phyloP scores from a whole-genome alignment of 805 yeast genomes.

The Ogataea haglerorum region DNA sequence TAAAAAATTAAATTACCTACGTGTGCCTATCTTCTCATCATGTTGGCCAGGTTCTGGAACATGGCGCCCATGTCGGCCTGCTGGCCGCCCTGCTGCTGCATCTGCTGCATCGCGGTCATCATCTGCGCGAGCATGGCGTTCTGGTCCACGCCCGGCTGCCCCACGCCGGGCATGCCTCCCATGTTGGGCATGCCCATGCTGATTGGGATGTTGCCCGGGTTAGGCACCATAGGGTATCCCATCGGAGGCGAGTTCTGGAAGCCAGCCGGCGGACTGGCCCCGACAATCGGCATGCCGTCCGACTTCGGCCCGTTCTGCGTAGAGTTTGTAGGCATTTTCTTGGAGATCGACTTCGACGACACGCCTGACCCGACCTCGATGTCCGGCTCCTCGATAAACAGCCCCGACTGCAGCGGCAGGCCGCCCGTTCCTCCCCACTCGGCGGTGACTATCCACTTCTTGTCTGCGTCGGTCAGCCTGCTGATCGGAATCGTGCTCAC shows the following conservation, averaged over 20 bases:
- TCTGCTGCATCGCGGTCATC: conserved; percentile 34
- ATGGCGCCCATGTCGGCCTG: conserved; percentile 34
- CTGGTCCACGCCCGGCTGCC: conserved; percentile 21
- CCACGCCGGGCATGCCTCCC: conserved; percentile 9
- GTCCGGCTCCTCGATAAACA: conserved; percentile 94
- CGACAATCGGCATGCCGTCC: conserved; percentile 33
- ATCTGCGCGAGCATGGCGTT: conserved; percentile 31
- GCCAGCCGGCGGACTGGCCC: conserved; percentile 9
- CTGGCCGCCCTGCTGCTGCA: conserved; percentile 23
- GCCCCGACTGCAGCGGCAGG: conserved; percentile 68
- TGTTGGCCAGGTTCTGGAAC: conserved; percentile 35
- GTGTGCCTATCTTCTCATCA: conserved; percentile 28
- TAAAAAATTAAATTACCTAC: neutral
- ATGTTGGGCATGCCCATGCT: conserved; percentile 13
- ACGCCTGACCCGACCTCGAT: conserved; percentile 94
- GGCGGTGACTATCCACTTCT: conserved; percentile 81
- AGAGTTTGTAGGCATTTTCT: conserved; percentile 89
- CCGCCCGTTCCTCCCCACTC: conserved; percentile 99
- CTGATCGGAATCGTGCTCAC: conserved; percentile 80
- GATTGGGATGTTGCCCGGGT: conserved; percentile 24
- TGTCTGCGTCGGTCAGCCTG: conserved; percentile 92
- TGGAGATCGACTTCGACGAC: conserved; percentile 85
- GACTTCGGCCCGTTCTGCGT: conserved; percentile 84
- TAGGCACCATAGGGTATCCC: conserved; percentile 14
- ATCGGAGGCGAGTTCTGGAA: conserved; percentile 14